Evolutionary conservation across 352 stramenopile species (phyloP).

Genomic region (Phytophthora rubi): DNA sequence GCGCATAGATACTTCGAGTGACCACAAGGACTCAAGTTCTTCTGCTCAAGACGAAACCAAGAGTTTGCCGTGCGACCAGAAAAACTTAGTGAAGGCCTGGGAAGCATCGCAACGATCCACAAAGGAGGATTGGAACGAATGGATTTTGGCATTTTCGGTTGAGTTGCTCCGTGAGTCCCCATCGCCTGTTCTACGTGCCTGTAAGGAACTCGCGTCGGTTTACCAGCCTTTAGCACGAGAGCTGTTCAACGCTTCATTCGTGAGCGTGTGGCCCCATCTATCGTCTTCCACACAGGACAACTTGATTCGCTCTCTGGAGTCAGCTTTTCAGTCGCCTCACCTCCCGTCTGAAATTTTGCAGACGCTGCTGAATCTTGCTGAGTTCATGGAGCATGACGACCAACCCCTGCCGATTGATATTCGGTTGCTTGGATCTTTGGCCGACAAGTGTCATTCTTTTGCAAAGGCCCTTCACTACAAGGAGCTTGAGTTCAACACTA

Average conservation of each 20-base stretch:
- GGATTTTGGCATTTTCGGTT: conserved; percentile 97
- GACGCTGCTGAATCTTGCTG: conserved; percentile 97
- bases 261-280: conserved; percentile 98
- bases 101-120: conserved; percentile 84
- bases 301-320: conserved; percentile 95
- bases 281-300: conserved; percentile 90
- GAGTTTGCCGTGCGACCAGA: conserved; percentile 81
- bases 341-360: conserved; percentile 98
- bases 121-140: conserved; percentile 98
- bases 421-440: conserved; percentile 95
- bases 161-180: conserved; percentile 98
- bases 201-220: conserved; percentile 96
- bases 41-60: conserved; percentile 70
- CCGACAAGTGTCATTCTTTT: conserved; percentile 98
- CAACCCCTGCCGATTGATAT: conserved; percentile 98
- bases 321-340: conserved; percentile 92
- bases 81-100: conserved; percentile 88
- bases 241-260: conserved; percentile 99
- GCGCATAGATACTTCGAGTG: conserved; percentile 40
- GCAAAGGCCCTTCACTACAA: conserved; percentile 99
- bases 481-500: conserved; percentile 97
- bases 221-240: conserved; percentile 98
- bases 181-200: conserved; percentile 94
- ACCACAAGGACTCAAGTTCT: conserved; percentile 45
- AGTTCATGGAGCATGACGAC: conserved; percentile 99